Evolutionary conservation across 2,329 filamentous ascomycete genomes (phyloP), one percentile per base, ranked within the genome.

Genomic region (Colletotrichum abscissum): DNA sequence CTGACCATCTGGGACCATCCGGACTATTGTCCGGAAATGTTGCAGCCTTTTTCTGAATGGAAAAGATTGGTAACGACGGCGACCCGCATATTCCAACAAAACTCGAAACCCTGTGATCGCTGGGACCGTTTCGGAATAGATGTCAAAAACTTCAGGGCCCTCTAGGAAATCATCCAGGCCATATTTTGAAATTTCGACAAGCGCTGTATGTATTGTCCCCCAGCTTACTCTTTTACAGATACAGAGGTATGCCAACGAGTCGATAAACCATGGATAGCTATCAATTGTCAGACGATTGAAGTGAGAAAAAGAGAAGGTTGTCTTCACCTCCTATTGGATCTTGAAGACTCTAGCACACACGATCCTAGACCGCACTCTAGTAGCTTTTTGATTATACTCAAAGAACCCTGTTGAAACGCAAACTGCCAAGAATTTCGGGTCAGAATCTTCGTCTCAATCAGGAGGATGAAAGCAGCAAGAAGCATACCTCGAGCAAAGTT

Each of bases 181-280:
- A n/a, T 46, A 8, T n/a, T 46, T 55, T 5, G 60, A 28, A 19
- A n/a, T 3, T 6, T 19, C 5, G 11, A 6, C 5, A n/a, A 46
- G n/a, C 1, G 2, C 6, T 3, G 2, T 6, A 19, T 11, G 12
- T 6, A 3, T 5, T 3, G 3, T n/a, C 42, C 0, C 42, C 9
- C 0, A 16, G 12, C 1, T 16, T 3, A 1, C n/a, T n/a, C n/a
- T n/a, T n/a, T n/a, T n/a, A n/a, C n/a, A n/a, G n/a, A n/a, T n/a
- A n/a, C n/a, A 46, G 38, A 46, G 8, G 0, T 1, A 16, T 22
- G 11, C 16, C 1, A 46, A 46, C 6, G 6, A 1, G 5, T 8
- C 1, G 7, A 46, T 0, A 6, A 16, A 2, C 19, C 42, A 46
- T 46, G 42, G 42, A 16, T 46, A 46, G 19, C 42, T 46, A n/a